Percentiles rank a stretch among this genome's conserved stretches.
Evolutionary conservation across 345 rosid genomes (phyloP).

Genomic region (Zanthoxylum bungeanum): DNA sequence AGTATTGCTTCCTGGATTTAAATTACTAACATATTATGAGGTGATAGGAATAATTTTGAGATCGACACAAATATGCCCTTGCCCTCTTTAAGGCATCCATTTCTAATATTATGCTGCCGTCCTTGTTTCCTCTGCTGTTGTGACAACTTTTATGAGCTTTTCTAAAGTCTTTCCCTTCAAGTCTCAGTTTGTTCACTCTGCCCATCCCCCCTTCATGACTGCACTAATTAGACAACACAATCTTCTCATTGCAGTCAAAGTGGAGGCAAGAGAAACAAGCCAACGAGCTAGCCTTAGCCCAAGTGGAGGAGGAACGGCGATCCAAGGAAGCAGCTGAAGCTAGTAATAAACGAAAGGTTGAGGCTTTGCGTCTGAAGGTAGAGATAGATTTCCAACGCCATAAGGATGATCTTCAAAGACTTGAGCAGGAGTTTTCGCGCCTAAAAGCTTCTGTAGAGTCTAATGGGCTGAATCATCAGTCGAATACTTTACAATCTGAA

Average conservation of each 20-base stretch:
- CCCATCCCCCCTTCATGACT: conserved; percentile 2
- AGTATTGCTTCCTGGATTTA: neutral
- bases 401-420: conserved; percentile 73
- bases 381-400: conserved; percentile 79
- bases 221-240: neutral
- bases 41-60: neutral
- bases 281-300: conserved; percentile 49
- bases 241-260: conserved; percentile 42
- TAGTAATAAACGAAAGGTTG: conserved; percentile 60
- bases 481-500: conserved; percentile 32
- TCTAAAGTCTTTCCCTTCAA: neutral
- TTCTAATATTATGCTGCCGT: neutral
- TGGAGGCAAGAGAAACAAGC: conserved; percentile 62
- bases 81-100: neutral
- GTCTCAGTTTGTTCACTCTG: neutral
- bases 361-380: conserved; percentile 62
- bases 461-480: conserved; percentile 35
- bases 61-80: neutral
- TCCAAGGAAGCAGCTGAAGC: conserved; percentile 64
- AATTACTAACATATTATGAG: neutral
- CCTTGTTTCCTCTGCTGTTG: neutral
- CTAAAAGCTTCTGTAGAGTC: conserved; percentile 48
- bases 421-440: conserved; percentile 76
- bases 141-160: neutral
- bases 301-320: conserved; percentile 56